Percentiles rank a stretch among this genome's conserved stretches.
These are phyloP conservation scores for Trichocomaceae sp. DNA, from an alignment of 2,329 filamentous ascomycete species.

Conservation along the genomic window DNA sequence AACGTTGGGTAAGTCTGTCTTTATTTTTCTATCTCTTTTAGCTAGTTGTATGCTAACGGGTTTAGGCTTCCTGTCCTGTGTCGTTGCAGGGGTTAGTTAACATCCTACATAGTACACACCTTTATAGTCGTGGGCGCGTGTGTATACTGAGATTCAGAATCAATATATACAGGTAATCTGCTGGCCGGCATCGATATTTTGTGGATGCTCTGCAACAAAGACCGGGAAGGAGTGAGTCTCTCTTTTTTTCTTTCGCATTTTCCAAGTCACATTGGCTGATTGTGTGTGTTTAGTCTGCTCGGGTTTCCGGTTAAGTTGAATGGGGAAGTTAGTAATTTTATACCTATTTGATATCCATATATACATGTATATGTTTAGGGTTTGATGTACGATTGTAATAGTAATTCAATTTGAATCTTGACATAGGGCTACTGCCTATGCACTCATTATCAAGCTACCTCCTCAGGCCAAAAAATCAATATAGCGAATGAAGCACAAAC, in stretches of 20 bases:
- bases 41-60: neutral
- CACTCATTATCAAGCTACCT: neutral
- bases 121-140: neutral
- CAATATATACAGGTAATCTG: slow-evolving; percentile 18
- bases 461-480: neutral
- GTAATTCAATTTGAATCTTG: neutral
- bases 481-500: neutral
- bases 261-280: neutral
- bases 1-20: slow-evolving; percentile 40
- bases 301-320: slow-evolving; percentile 48
- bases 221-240: slow-evolving; percentile 46
- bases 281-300: slow-evolving; percentile 37
- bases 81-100: slow-evolving; percentile 10
- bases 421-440: neutral
- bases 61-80: slow-evolving; percentile 8
- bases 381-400: neutral
- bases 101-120: neutral
- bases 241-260: neutral
- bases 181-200: slow-evolving; percentile 51
- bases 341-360: slow-evolving; percentile 39
- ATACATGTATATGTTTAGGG: neutral
- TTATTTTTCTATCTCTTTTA: neutral
- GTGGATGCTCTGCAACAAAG: slow-evolving; percentile 51
- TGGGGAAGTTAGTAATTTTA: slow-evolving; percentile 44
- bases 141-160: neutral